Percentiles rank a stretch among this genome's conserved stretches.
These are phyloP conservation scores for Trichosporon sp. DNA, from an alignment of 1,284 basidiomycete genomes.

Conservation along the genomic window DNA sequence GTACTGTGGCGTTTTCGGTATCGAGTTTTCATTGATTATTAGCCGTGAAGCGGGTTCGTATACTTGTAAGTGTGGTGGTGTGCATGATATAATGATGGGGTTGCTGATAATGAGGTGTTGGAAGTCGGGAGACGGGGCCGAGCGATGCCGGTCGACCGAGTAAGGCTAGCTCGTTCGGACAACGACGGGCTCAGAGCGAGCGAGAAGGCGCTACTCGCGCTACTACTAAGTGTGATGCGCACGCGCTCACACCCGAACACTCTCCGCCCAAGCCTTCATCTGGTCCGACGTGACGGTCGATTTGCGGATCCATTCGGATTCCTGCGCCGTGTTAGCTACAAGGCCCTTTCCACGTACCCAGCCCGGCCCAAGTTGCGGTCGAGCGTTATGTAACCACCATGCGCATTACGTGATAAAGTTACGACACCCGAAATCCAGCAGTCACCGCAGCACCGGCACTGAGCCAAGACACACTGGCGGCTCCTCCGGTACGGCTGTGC, in stretches of 20 bases:
- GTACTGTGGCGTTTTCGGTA: background rate
- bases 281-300: constrained; percentile 33
- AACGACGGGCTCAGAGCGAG: background rate
- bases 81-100: background rate
- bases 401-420: background rate
- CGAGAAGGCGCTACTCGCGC: background rate
- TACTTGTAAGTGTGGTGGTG: background rate
- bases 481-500: background rate
- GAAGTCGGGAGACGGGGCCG: background rate
- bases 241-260: constrained; percentile 4
- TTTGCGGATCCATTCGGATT: constrained; percentile 37
- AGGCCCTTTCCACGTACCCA: background rate
- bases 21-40: background rate
- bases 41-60: background rate
- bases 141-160: background rate
- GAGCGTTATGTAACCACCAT: background rate
- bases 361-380: background rate
- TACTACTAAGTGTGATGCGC: background rate
- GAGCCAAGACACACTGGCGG: background rate
- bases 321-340: constrained; percentile 19
- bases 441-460: background rate
- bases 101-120: background rate
- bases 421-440: background rate
- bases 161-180: background rate
- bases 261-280: constrained; percentile 32